Percentiles rank a stretch among this genome's conserved stretches.
Conservation (phyloP, 1,139 yeast species). For the Diutina mesorugosa region DNA sequence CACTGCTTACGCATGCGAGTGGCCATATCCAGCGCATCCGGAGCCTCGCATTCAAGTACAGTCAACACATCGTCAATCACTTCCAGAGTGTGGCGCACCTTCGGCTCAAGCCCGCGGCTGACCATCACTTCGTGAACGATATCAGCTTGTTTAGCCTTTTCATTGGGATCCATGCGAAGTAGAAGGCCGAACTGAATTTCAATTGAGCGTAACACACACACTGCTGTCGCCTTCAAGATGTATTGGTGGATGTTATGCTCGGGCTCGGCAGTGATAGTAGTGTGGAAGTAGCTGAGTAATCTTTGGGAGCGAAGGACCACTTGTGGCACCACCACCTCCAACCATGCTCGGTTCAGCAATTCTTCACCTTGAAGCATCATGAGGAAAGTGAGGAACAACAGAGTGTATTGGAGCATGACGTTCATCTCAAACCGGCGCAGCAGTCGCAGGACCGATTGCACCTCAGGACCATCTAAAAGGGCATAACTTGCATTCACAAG, state of each 20-base stretch:
- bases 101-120: not conserved
- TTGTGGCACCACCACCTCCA: not conserved
- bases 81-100: not conserved
- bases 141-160: not conserved
- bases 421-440: conserved; percentile 14
- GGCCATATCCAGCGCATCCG: conserved; percentile 14
- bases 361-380: conserved; percentile 26
- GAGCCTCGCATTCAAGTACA: conserved; percentile 6
- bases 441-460: not conserved
- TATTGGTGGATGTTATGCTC: not conserved
- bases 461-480: not conserved
- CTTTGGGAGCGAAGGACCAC: not conserved
- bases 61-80: not conserved
- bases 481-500: not conserved
- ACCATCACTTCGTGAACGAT: not conserved
- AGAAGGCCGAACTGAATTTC: not conserved
- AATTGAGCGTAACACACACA: not conserved
- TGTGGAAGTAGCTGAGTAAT: not conserved
- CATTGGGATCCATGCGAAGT: not conserved
- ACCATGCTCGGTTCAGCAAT: conserved; percentile 3
- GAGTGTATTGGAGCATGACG: conserved; percentile 18
- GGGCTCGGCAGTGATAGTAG: not conserved
- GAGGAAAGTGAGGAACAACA: conserved; percentile 18
- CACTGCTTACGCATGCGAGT: conserved; percentile 17
- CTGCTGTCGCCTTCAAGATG: not conserved